Evolutionary conservation across 345 rosid genomes (phyloP), one percentile per base, ranked within the genome.

Genomic region (Populus alba): DNA sequence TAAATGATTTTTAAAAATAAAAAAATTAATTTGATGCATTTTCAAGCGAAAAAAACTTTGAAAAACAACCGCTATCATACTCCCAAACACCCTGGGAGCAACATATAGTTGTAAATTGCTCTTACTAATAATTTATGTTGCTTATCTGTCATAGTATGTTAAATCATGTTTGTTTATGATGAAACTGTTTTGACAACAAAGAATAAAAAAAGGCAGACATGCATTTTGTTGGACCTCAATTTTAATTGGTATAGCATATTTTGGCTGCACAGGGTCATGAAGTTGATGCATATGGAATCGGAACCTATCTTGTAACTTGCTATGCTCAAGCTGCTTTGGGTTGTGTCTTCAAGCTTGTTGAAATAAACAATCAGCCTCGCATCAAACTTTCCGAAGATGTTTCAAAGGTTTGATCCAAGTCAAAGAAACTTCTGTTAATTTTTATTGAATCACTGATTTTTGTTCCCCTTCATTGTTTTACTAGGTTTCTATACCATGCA

Each of bases 361-460:
- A 96, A 86, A 94, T 96, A 75, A 91, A 92, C 61, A 83, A 80
- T 75, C 94, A 94, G 85, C 99, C 98, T 76, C 94, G 97, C 70
- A 96, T 96, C 81, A 96, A 96, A 86, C 97, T 96, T 27, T 96
- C 99, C n/a, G 98, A 96, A 87, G 98, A 96, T 83, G 95, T 96
- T 82, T 85, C 99, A 31, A 96, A 94, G 98, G 99, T 96, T 73
- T 63, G 82, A 33, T 76, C 16, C 4, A 39, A 53, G 6, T 62
- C 61, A 45, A 35, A 76, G 35, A 63, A 78, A 39, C 66, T 81
- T 63, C 25, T 39, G 12, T 10, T 38, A 15, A 11, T 70, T 27
- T n/a, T 57, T 23, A 41, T 25, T 39, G n/a, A 12, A 15, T 43
- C 47, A 38, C 33, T 23, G 39, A 23, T 57, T 12, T 49, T 27